Evolutionary conservation across 306 rosid species (phyloP).

Genomic region (Corylus avellana): DNA sequence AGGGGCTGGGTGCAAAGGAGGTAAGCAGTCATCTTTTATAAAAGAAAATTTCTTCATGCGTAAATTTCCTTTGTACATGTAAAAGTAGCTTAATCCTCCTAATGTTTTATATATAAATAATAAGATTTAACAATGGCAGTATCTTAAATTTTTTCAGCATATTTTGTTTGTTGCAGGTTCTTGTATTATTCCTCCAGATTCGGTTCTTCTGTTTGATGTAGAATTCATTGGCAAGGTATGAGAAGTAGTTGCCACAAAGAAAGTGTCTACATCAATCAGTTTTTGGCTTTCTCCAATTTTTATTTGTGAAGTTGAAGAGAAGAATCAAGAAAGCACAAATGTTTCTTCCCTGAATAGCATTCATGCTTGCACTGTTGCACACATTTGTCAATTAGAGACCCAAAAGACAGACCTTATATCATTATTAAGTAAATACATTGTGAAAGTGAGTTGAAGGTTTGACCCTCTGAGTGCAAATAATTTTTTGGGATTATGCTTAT

Average conservation of each 20-base stretch:
- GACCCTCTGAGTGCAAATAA: too few relatives aligned
- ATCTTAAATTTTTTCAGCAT: not conserved
- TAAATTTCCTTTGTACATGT: conserved; percentile 14
- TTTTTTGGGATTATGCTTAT: too few relatives aligned
- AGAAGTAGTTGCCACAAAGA: conserved; percentile 17
- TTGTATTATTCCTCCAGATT: conserved; percentile 87
- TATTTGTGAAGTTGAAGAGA: not conserved
- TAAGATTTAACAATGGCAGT: not conserved
- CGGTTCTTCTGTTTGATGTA: conserved; percentile 81
- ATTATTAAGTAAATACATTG: not conserved
- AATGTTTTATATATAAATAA: not conserved
- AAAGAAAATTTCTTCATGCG: conserved; percentile 15
- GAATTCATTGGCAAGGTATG: conserved; percentile 86
- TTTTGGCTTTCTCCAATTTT: not conserved
- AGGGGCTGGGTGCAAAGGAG: conserved; percentile 98
- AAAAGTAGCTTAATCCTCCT: too few relatives aligned
- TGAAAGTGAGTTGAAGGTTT: not conserved
- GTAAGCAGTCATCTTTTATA: conserved; percentile 35
- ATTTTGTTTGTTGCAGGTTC: conserved; percentile 60
- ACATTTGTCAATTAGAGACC: too few relatives aligned
- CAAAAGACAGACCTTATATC: too few relatives aligned
- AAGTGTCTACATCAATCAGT: not conserved
- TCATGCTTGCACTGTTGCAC: too few relatives aligned
- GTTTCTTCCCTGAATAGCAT: too few relatives aligned
- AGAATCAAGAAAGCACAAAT: not conserved